These are phyloP conservation scores for Bipolaris zeicola DNA, from an alignment of 2,329 filamentous ascomycete species.

Conservation along the genomic window DNA sequence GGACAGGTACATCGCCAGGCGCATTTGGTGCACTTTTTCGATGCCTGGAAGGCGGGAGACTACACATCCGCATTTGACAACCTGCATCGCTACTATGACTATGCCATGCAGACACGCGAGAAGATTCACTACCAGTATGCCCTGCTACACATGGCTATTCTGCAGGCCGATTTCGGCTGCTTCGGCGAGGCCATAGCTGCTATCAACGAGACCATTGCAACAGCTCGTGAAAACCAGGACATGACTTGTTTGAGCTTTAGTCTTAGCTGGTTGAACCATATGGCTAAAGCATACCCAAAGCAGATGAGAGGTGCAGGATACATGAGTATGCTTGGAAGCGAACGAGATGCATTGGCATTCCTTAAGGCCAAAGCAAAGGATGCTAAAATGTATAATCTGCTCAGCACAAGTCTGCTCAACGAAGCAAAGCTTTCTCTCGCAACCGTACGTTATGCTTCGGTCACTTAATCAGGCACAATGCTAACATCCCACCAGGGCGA, in stretches of 20 bases:
- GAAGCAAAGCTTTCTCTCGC: constrained; percentile 81
- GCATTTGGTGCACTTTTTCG: constrained; percentile 84
- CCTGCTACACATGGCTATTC: constrained; percentile 86
- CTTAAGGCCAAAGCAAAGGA: constrained; percentile 86
- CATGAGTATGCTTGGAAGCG: constrained; percentile 74
- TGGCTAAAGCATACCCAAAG: constrained; percentile 81
- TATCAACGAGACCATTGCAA: constrained; percentile 93
- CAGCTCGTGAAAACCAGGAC: constrained; percentile 92
- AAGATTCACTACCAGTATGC: constrained; percentile 93
- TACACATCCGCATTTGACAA: constrained; percentile 89
- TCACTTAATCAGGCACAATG: not conserved
- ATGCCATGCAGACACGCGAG: constrained; percentile 85
- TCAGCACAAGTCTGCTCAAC: constrained; percentile 81
- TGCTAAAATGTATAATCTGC: constrained; percentile 80
- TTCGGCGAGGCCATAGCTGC: constrained; percentile 87
- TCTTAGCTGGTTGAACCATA: constrained; percentile 94
- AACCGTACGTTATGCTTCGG: constrained; percentile 61
- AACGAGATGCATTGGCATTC: constrained; percentile 81
- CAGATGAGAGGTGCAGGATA: constrained; percentile 73
- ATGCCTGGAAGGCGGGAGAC: constrained; percentile 90
- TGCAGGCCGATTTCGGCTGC: constrained; percentile 95
- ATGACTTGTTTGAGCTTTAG: constrained; percentile 93
- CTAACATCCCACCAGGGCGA: constrained; percentile 55
- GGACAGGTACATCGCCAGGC: constrained; percentile 72
- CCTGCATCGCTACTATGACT: constrained; percentile 94